Base-by-base conservation (phyloP, 2,329 filamentous ascomycete genomes). In the Diaporthe helianthi region DNA sequence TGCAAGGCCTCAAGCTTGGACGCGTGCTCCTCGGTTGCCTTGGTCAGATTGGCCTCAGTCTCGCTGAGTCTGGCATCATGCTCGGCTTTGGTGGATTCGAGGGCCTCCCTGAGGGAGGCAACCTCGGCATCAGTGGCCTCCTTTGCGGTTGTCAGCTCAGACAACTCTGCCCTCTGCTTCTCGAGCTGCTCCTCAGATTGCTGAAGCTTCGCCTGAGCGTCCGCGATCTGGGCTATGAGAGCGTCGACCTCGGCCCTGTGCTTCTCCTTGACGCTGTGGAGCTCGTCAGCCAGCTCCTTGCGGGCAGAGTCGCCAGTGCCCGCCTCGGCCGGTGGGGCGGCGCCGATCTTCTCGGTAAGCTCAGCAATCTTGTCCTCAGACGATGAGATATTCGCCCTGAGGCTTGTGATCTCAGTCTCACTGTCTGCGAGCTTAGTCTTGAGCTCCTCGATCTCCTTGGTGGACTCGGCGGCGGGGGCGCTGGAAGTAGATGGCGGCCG, bases 371-470 rank as follows among this genome's bases (percentile, higher is more conserved):
- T 89, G 63, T 84, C 84, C 74, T 89, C 81, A 0, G 86, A 87
- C 10, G 83, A 78, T 69, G 83, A 79, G 60, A 90, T 83, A 73
- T 90, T 85, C 7, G 82, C 80, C 76, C 87, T 88, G 36, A 90
- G 82, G 15, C 84, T 78, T 66, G 85, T 83, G 12, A 90, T 85
- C 74, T 89, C 86, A 8, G 83, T 77, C 74, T 90, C 87, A 71
- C 86, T 88, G 38, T 86, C 83, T 5, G 82, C 81, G 26, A 91
- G 80, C 78, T 89, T 89, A 9, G 81, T 77, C 80, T 88, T 90
- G 52, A 91, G 81, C 54, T 87, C 84, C 61, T 90, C 88, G 4
- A 87, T 79, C 74, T 88, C 87, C 78, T 87, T 89, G 24, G 83
- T 76, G 9, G 83, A 81, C 19, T 81, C 76, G 26, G 83, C 80